These are phyloP conservation scores for Termitomyces sp. DNA, from an alignment of 768 basidiomycete genomes.

Conservation along the genomic window DNA sequence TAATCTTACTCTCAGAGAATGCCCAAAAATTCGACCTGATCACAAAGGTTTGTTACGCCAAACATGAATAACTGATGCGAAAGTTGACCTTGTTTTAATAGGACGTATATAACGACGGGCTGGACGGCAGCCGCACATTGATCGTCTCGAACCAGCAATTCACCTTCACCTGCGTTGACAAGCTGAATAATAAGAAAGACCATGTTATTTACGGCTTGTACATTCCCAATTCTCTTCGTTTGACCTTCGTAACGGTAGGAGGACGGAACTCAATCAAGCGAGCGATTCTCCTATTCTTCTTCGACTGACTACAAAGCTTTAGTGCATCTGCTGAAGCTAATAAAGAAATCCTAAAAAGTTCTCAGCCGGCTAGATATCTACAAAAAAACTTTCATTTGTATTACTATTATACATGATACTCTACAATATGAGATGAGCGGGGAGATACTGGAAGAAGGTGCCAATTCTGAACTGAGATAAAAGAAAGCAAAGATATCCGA, in stretches of 20 bases:
- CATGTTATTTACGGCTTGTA: too few relatives aligned
- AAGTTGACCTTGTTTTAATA: not conserved
- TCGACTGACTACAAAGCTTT: constrained; percentile 11
- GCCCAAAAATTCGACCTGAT: constrained; percentile 28
- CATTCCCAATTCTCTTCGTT: not conserved
- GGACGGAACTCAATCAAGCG: constrained; percentile 19
- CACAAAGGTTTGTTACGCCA: constrained; percentile 13
- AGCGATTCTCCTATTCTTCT: constrained; percentile 21
- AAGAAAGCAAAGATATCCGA: not conserved
- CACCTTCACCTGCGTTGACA: too few relatives aligned
- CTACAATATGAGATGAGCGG: constrained; percentile 1
- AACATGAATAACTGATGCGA: not conserved
- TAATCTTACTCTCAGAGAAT: constrained; percentile 16
- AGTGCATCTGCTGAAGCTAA: not conserved
- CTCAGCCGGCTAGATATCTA: not conserved
- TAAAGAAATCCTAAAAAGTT: not conserved
- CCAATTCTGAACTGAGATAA: not conserved
- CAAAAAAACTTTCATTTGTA: not conserved
- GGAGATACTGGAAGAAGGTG: not conserved
- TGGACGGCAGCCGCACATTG: constrained; percentile 9
- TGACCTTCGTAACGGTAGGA: constrained; percentile 3
- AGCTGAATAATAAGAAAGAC: too few relatives aligned
- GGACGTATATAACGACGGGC: not conserved
- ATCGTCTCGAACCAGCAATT: constrained; percentile 25
- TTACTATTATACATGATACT: not conserved